Evolutionary conservation across 306 rosid genomes (phyloP).

Genomic region (Quercus engelmannii): DNA sequence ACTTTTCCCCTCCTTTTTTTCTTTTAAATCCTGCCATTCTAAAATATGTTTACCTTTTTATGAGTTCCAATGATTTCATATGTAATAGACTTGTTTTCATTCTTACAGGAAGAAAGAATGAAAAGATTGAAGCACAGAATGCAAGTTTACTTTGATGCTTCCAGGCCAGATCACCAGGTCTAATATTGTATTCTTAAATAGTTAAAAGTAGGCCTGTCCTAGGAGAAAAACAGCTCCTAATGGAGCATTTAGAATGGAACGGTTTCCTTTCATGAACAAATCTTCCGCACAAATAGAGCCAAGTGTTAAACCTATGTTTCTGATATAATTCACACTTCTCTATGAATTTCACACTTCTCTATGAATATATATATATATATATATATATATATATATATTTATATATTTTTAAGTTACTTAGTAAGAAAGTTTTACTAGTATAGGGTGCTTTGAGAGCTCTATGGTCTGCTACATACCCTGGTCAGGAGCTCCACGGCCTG

Average conservation of each 20-base stretch:
- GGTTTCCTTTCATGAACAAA: background rate
- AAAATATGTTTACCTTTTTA: background rate
- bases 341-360: background rate
- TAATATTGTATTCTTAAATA: background rate
- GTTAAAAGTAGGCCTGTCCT: background rate
- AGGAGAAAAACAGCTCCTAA: background rate
- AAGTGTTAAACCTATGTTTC: background rate
- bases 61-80: background rate
- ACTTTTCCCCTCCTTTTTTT: background rate
- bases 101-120: conserved; percentile 66
- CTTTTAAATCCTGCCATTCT: background rate
- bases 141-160: conserved; percentile 72
- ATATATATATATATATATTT: too few species aligned
- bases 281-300: background rate
- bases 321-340: background rate
- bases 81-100: background rate
- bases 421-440: conserved; percentile 24
- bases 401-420: conserved; percentile 6
- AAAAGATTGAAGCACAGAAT: conserved; percentile 58
- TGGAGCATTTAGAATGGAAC: background rate
- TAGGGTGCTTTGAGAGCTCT: conserved; percentile 86
- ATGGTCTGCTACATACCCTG: conserved; percentile 76
- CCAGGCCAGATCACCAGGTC: conserved; percentile 80
- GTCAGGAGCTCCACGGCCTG: conserved; percentile 69
- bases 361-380: too few species aligned